Conservation (phyloP, 495 filamentous ascomycete species). For the Ascobolus immersus region DNA sequence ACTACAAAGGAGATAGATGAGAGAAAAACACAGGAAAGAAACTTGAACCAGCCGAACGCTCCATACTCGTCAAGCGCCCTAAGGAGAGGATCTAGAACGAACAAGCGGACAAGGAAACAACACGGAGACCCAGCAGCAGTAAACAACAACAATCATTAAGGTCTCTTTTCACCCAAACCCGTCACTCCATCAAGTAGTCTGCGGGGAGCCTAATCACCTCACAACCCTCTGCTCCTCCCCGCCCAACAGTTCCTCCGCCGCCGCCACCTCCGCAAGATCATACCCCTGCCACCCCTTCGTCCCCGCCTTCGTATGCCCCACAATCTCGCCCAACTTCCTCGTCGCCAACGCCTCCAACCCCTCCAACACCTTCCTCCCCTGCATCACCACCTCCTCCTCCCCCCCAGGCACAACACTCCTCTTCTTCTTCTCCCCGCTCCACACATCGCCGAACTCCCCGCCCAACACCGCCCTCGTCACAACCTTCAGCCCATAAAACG, state of each 20-base stretch:
- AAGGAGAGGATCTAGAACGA: too few species aligned
- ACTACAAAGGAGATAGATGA: too few species aligned
- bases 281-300: constrained; percentile 48
- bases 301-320: constrained; percentile 30
- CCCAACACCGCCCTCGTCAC: constrained; percentile 23
- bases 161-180: too few species aligned
- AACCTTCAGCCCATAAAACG: constrained; percentile 71
- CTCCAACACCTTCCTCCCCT: constrained; percentile 29
- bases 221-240: constrained; percentile 8
- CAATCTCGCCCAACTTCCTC: constrained; percentile 47
- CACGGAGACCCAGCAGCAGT: too few species aligned
- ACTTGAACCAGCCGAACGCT: too few species aligned
- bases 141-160: too few species aligned
- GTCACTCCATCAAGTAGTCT: too few species aligned
- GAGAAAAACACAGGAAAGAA: too few species aligned
- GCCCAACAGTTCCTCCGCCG: constrained; percentile 48
- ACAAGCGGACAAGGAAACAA: too few species aligned
- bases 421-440: constrained; percentile 10
- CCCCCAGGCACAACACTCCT: too few species aligned
- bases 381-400: constrained; percentile 21
- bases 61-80: too few species aligned
- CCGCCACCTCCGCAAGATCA: constrained; percentile 46
- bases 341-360: constrained; percentile 48
- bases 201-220: too few species aligned
- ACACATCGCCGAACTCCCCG: not conserved